Conservation (phyloP, 2,329 filamentous ascomycete species). For the Coniochaeta hoffmannii region DNA sequence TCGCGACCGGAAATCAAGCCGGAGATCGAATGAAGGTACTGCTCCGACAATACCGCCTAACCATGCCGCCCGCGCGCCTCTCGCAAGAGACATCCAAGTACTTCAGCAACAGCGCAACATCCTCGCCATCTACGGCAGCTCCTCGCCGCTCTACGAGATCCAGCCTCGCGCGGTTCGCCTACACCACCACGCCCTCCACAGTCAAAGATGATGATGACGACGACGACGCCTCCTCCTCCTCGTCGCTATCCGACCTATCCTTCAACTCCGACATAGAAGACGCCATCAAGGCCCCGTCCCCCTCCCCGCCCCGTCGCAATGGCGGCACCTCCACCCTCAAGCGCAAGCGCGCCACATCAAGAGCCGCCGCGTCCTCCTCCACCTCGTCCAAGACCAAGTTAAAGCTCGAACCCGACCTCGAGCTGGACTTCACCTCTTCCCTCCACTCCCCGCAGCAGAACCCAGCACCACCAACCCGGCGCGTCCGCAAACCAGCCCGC, state of each 20-base stretch:
- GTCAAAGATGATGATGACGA: slow-evolving; percentile 9
- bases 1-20: background rate
- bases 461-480: slow-evolving; percentile 8
- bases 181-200: slow-evolving; percentile 19
- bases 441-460: slow-evolving; percentile 16
- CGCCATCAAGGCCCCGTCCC: slow-evolving; percentile 11
- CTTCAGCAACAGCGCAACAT: slow-evolving; percentile 35
- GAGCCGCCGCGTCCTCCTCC: no score
- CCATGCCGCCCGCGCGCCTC: slow-evolving; percentile 50
- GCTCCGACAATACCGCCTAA: background rate
- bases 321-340: slow-evolving; percentile 14
- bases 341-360: slow-evolving; percentile 21
- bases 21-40: background rate
- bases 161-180: slow-evolving; percentile 40
- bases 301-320: background rate
- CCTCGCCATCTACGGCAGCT: slow-evolving; percentile 16
- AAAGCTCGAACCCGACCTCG: slow-evolving; percentile 2
- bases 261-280: slow-evolving; percentile 25
- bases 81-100: slow-evolving; percentile 52
- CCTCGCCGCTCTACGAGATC: slow-evolving; percentile 41
- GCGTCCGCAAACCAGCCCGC: slow-evolving; percentile 38
- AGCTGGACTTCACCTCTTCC: slow-evolving; percentile 18
- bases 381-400: slow-evolving; percentile 20
- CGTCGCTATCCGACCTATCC: slow-evolving; percentile 5
- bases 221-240: background rate